Evolutionary conservation across 768 basidiomycete genomes (phyloP), one percentile per base, ranked within the genome.

Genomic region (Termitomyces sp.): DNA sequence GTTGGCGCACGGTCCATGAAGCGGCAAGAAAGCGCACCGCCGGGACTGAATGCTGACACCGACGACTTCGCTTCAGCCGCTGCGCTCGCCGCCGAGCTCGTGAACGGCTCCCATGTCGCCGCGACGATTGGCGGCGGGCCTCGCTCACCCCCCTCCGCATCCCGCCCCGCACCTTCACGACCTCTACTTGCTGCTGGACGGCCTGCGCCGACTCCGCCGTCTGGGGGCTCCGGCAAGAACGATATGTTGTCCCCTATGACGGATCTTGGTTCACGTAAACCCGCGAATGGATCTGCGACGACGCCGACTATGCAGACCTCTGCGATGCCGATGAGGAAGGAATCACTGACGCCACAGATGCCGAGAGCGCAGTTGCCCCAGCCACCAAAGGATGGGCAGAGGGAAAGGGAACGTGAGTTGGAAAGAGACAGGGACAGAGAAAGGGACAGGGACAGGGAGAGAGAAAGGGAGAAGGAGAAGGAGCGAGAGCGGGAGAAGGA

Each of bases 161-260:
- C 78, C 4, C 77, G 90, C 13, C 80, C 90, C 4, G 85, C 89
- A 0, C 89, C 89, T 22, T 80, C 87, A 2, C 79, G 88, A 4
- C 89, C 90, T 0, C 70, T 83, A 6, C 76, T 87, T 60, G 77
- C 82, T 20, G 80, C 81, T 18, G 80, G 82, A 0, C 76, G 84
- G 11, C 78, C 84, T 7, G 85, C 86, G 1, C 70, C 79, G 8
- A 70, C 78, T 9, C 77, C 83, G 1, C 72, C 71, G 32, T 54
- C 65, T 11, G 57, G 60, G 40, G 62, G 71, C 1, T 38, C 63
- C 54, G 55, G 56, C 24, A 65, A 82, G 52, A 71, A 75, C 9
- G 82, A 84, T 32, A 76, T 80, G 55, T 80, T 83, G 4, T 85
- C 87, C 0, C 81, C 81, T 7, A 76, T 84, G 5, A 81, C 85